A percentile compares a stretch with the other conserved stretches of the same genome.
These are phyloP conservation scores for Rhododendron ferrugineum DNA, from an alignment of 148 eudicot genomes.

Conservation along the genomic window DNA sequence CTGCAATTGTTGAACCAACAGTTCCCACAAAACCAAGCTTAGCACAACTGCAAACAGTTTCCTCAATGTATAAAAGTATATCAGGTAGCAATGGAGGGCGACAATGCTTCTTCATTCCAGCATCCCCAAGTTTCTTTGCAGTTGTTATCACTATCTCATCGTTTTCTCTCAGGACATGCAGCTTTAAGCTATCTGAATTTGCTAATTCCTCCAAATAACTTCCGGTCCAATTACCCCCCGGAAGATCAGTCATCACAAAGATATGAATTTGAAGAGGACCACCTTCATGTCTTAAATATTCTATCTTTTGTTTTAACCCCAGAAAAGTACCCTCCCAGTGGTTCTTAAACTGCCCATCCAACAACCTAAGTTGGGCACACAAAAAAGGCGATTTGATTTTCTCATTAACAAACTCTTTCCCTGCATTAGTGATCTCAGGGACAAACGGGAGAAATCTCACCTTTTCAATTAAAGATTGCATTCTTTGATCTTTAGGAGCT, in stretches of 20 bases:
- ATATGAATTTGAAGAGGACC: constrained; percentile 36
- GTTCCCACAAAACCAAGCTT: constrained; percentile 60
- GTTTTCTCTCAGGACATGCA: constrained; percentile 32
- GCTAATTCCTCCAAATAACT: constrained; percentile 42
- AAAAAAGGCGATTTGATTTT: constrained; percentile 46
- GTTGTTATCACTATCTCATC: constrained; percentile 34
- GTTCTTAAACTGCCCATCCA: constrained; percentile 65
- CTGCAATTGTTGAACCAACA: constrained; percentile 54
- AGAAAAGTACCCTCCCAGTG: constrained; percentile 40
- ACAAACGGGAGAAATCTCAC: constrained; percentile 66
- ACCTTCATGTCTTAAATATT: constrained; percentile 32
- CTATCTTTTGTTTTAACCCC: constrained; percentile 35
- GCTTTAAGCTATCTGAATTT: constrained; percentile 31
- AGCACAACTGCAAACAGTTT: constrained; percentile 53
- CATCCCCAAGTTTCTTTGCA: constrained; percentile 26
- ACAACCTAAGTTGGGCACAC: constrained; percentile 58
- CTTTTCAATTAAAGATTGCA: constrained; percentile 53
- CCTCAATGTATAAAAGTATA: constrained; percentile 41
- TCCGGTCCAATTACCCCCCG: constrained; percentile 41
- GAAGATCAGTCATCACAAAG: constrained; percentile 65
- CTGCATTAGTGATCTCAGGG: constrained; percentile 49
- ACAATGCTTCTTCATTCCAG: constrained; percentile 20
- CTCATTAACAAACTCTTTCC: constrained; percentile 46
- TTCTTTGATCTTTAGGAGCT: constrained; percentile 47
- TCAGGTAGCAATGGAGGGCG: constrained; percentile 27